Conservation (phyloP, 2,329 filamentous ascomycete genomes). For the Phialocephala subalpina region DNA sequence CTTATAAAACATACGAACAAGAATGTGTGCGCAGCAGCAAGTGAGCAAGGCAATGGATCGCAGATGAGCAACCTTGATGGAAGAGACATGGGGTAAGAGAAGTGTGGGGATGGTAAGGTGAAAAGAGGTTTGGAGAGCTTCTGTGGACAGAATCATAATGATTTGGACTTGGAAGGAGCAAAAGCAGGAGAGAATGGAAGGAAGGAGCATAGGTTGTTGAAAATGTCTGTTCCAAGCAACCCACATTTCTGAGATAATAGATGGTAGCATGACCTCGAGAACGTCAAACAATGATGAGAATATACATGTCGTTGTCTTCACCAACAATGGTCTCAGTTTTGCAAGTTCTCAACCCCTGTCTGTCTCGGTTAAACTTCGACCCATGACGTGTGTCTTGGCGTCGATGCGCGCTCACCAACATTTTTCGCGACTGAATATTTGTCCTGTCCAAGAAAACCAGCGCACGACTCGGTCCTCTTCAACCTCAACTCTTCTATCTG, state of each 20-base stretch:
- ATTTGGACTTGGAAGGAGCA: too few relatives aligned
- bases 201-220: not conserved
- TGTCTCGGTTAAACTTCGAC: not conserved
- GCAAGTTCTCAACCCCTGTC: not conserved
- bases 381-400: conserved; percentile 9
- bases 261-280: not conserved
- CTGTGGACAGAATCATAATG: too few relatives aligned
- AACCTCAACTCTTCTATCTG: not conserved
- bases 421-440: conserved; percentile 8
- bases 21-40: too few relatives aligned
- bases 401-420: conserved; percentile 5
- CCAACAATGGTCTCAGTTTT: not conserved
- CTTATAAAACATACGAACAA: not conserved
- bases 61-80: too few relatives aligned
- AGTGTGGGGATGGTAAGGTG: too few relatives aligned
- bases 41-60: too few relatives aligned
- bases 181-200: too few relatives aligned
- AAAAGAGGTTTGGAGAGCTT: too few relatives aligned
- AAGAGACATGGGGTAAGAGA: too few relatives aligned
- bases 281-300: not conserved
- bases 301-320: not conserved
- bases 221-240: not conserved
- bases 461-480: not conserved
- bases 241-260: too few relatives aligned
- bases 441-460: not conserved